A percentile compares a stretch with the other conserved stretches of the same genome.
These are phyloP conservation scores for Pichia cephalocereana DNA, from an alignment of 805 yeast genomes.

Conservation along the genomic window DNA sequence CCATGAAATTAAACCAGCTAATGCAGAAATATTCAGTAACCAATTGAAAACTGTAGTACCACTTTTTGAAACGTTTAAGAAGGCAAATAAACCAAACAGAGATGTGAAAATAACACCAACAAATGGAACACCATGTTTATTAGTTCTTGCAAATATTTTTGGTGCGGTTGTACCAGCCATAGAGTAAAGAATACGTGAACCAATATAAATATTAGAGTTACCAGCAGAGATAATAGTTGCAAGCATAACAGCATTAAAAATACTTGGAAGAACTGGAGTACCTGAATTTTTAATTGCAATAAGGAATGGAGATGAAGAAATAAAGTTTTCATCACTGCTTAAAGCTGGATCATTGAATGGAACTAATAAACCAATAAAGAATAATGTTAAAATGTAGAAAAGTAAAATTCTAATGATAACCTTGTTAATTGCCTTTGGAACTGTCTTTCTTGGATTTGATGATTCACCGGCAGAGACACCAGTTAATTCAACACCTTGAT, in stretches of 20 bases:
- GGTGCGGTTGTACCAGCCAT: conserved; percentile 56
- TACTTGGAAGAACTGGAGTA: conserved; percentile 54
- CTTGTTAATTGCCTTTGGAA: conserved; percentile 64
- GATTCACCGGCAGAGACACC: conserved; percentile 74
- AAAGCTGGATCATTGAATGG: conserved; percentile 58
- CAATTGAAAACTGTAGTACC: conserved; percentile 58
- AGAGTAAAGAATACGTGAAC: conserved; percentile 60
- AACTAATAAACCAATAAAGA: conserved; percentile 62
- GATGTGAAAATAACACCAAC: conserved; percentile 49
- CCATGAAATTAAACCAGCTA: conserved; percentile 74
- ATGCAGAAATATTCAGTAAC: conserved; percentile 69
- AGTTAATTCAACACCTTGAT: conserved; percentile 69
- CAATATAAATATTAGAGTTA: conserved; percentile 65
- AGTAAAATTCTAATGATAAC: conserved; percentile 57
- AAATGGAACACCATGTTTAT: conserved; percentile 53
- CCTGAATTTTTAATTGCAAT: conserved; percentile 64
- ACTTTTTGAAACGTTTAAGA: conserved; percentile 42
- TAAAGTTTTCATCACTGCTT: conserved; percentile 27
- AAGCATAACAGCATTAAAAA: conserved; percentile 64
- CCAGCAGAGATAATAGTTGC: conserved; percentile 72
- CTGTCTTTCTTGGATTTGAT: conserved; percentile 56
- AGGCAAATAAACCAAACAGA: conserved; percentile 54
- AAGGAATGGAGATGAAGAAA: conserved; percentile 60
- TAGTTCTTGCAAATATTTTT: conserved; percentile 37
- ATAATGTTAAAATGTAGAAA: conserved; percentile 56